These are phyloP conservation scores for Lasiosphaeria miniovina DNA, from an alignment of 495 filamentous ascomycete genomes.

Conservation along the genomic window DNA sequence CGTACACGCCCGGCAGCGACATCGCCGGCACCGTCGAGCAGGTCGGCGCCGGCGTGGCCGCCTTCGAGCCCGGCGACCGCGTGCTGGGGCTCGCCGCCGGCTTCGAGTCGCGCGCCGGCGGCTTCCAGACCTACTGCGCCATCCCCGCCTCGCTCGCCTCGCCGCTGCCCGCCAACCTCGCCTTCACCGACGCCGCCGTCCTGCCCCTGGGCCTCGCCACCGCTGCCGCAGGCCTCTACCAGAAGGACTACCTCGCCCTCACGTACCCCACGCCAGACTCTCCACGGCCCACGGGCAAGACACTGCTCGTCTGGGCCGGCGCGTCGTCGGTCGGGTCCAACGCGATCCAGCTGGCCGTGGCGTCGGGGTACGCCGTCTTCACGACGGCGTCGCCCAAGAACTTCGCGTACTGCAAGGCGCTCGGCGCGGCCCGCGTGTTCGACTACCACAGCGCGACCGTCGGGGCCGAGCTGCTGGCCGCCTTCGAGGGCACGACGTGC, in stretches of 20 bases:
- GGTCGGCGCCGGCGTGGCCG: constrained; percentile 40
- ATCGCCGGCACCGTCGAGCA: constrained; percentile 49
- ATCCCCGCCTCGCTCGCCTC: constrained; percentile 43
- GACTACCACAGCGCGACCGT: constrained; percentile 47
- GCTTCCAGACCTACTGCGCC: constrained; percentile 40
- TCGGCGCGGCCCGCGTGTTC: constrained; percentile 55
- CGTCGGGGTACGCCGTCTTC: constrained; percentile 60
- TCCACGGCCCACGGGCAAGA: constrained; percentile 35
- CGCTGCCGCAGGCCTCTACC: constrained; percentile 26
- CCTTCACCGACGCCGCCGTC: constrained; percentile 43
- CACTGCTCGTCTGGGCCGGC: constrained; percentile 59
- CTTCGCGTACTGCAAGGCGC: constrained; percentile 46
- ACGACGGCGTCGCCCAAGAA: constrained; percentile 55
- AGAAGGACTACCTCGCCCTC: constrained; percentile 34
- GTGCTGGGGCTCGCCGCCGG: constrained; percentile 33
- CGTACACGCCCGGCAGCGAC: constrained; percentile 50
- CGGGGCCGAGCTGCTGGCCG: not conserved
- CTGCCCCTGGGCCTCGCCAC: constrained; percentile 49
- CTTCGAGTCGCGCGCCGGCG: constrained; percentile 17
- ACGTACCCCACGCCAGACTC: constrained; percentile 22
- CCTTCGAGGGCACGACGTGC: not conserved
- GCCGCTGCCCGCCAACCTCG: constrained; percentile 33
- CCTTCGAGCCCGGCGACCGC: constrained; percentile 46
- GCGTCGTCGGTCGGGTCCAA: constrained; percentile 56
- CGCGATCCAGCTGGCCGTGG: constrained; percentile 59